Evolutionary conservation across 139 green algal genomes (phyloP).

Genomic region (Chlamydomonas sp.): DNA sequence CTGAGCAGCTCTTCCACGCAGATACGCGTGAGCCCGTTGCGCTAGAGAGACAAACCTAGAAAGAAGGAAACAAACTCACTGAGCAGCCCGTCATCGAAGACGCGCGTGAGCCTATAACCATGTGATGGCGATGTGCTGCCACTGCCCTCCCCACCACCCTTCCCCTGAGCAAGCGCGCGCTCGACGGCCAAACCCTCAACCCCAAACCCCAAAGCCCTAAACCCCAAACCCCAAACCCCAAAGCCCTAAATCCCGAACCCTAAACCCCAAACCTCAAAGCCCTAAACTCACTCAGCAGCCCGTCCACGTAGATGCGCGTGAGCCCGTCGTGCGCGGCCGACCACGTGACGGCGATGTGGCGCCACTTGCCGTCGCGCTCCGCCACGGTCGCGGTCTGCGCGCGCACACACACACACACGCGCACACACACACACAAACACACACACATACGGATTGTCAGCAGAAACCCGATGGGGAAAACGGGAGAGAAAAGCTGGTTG

Average conservation of each 20-base stretch:
- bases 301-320: conserved; percentile 77
- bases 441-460: background rate
- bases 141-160: too few species aligned
- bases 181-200: too few species aligned
- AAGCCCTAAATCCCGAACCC: too few species aligned
- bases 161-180: too few species aligned
- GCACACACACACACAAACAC: background rate
- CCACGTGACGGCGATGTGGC: conserved; percentile 83
- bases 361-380: conserved; percentile 60
- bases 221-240: too few species aligned
- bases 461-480: background rate
- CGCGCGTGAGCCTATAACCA: conserved; percentile 53
- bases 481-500: background rate
- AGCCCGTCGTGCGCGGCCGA: conserved; percentile 44
- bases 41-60: too few species aligned
- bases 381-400: conserved; percentile 41
- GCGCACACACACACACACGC: background rate
- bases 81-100: too few species aligned
- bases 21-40: too few species aligned
- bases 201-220: too few species aligned
- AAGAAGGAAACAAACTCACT: too few species aligned
- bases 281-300: conserved; percentile 52
- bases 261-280: too few species aligned
- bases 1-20: too few species aligned
- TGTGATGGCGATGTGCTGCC: conserved; percentile 80